Percentiles rank a stretch among this genome's conserved stretches.
Evolutionary conservation across 495 filamentous ascomycete genomes (phyloP).

Genomic region (Delitschia confertaspora): DNA sequence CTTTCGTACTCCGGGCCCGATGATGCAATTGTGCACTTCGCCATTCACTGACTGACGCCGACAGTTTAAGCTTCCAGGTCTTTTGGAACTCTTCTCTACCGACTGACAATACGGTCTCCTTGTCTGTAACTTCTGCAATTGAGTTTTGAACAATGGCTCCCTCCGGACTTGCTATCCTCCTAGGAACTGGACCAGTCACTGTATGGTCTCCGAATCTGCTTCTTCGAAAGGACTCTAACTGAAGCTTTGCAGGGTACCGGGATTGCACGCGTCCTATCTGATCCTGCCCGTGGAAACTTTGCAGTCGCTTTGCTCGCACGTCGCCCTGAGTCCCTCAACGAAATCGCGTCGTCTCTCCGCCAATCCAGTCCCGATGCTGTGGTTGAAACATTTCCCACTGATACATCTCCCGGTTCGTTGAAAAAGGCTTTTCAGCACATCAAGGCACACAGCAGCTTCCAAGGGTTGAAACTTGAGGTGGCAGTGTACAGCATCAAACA

Average conservation of each 20-base stretch:
- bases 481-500: constrained; percentile 44
- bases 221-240: background rate
- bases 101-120: too few relatives aligned
- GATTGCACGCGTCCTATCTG: constrained; percentile 41
- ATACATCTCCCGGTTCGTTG: constrained; percentile 36
- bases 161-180: constrained; percentile 39
- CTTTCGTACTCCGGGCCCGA: too few relatives aligned
- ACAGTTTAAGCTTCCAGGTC: too few relatives aligned
- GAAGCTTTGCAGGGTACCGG: constrained; percentile 37
- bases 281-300: constrained; percentile 41
- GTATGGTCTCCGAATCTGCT: constrained; percentile 19
- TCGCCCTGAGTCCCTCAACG: constrained; percentile 34
- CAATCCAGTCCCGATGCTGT: constrained; percentile 34
- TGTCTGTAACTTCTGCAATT: too few relatives aligned
- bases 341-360: constrained; percentile 31
- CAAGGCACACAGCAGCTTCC: constrained; percentile 36
- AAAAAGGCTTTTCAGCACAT: constrained; percentile 38
- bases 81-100: too few relatives aligned
- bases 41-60: too few relatives aligned
- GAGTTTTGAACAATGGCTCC: constrained; percentile 34
- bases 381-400: constrained; percentile 41
- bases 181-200: constrained; percentile 39
- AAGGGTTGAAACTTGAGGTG: constrained; percentile 37
- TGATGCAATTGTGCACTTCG: too few relatives aligned
- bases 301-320: constrained; percentile 43